Evolutionary conservation across 257 asterid genomes (phyloP), one percentile per base, ranked within the genome.

Genomic region (Linderniella brevidens): DNA sequence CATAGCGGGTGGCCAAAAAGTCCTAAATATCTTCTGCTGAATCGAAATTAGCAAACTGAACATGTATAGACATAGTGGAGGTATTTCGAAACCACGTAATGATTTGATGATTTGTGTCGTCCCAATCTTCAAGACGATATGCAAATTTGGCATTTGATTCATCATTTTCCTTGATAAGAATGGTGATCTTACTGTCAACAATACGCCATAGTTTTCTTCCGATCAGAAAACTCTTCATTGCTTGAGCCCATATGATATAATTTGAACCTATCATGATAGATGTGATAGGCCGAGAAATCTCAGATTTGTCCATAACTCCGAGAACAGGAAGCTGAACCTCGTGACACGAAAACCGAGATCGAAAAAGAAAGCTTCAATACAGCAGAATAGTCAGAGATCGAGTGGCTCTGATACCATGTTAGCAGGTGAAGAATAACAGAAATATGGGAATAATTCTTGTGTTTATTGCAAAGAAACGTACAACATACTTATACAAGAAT

Each of bases 141-240:
- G 18, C 53, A 44, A n/a, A 4, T 0, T 49, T 35, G 1, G 4
- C 19, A 55, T 44, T 6, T 0, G 10, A 3, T 15, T 60, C 41
- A 17, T 8, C 19, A 5, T 5, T 13, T 9, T 13, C 49, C 6
- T 13, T n/a, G 1, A 1, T 32, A 18, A 46, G 49, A 8, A 16
- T 41, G 8, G 4, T 14, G 13, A 48, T 18, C 19, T 1, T 25
- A 25, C 52, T 11, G 4, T 9, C 49, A 20, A 61, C 46, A 60
- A 38, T 52, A 14, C 29, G 15, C 54, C 48, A 50, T 9, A 55
- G 52, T 8, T 61, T 61, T 19, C 18, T 15, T 2, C 55, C 55
- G 11, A 37, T 48, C 11, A 49, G 12, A 17, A 49, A 58, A 38
- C 37, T 39, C 11, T 13, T 48, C 42, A 57, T 57, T 0, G 11